Evolutionary conservation across 2,329 filamentous ascomycete species (phyloP), one percentile per base, ranked within the genome.

Genomic region (Cladosporium sp.): DNA sequence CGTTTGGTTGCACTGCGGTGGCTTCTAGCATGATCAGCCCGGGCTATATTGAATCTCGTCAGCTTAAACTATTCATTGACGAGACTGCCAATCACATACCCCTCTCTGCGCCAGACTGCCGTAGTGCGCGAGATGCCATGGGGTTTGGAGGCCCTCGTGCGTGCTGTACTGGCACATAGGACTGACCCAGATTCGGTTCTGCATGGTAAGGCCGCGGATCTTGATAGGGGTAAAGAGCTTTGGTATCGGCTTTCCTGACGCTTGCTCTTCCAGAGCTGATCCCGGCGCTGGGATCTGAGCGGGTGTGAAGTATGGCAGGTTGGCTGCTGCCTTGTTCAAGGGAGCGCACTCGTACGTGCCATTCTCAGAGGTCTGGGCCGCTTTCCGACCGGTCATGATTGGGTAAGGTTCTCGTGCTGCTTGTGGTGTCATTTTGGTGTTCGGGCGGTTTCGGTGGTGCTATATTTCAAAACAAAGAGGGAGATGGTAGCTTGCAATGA

Each of bases 1-100:
- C 93, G 70, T 93, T 89, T 6, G 91, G 79, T 21, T 86, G 82
- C 0, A 96, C 90, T 31, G 88, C 83, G 0, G 90, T 92, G 46
- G 92, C 92, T 80, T 97, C 93, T 65, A 93, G 83, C 67, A 93
- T 86, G 58, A 89, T 81, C 23, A 96, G 81, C 1, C 87, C 90
- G 0, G 91, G 89, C 49, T 52, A 26, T 29, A 26, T 26, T 29
- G 28, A 8, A 52, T 29, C 1, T 12, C 29, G 23, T 52, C 49
- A 29, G 49, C 28, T 16, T 29, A n/a, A 46, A 10, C n/a, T 23
- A 4, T 21, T 6, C 37, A 26, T 18, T 18, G 14, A 29, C 12
- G 5, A 18, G 12, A 21, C 12, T 3, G 7, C 5, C 26, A 8
- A 18, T 7, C 12, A 28, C 49, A 3, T 29, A 52, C 49, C 16